These are phyloP conservation scores for Podila epigama DNA, from an alignment of 192 early-diverging fungal species.

Conservation along the genomic window DNA sequence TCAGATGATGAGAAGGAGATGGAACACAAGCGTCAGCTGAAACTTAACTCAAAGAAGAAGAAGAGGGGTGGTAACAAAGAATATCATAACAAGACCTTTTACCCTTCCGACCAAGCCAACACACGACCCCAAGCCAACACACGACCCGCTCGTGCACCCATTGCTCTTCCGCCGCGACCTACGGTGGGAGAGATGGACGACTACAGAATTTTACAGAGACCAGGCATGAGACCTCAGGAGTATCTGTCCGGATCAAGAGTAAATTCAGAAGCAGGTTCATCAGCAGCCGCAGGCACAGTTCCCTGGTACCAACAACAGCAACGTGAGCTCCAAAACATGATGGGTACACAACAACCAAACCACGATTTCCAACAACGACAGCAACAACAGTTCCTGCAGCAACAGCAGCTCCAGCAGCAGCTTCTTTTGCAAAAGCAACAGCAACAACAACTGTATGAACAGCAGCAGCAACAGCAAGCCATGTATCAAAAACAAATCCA, in stretches of 20 bases:
- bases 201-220: constrained; percentile 38
- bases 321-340: constrained; percentile 35
- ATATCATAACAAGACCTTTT: not conserved
- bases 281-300: constrained; percentile 15
- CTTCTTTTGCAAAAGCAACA: constrained; percentile 35
- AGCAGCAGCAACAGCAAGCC: constrained; percentile 34
- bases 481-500: constrained; percentile 43
- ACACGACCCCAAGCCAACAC: not conserved
- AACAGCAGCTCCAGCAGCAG: constrained; percentile 12
- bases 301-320: constrained; percentile 47
- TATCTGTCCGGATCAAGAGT: not conserved
- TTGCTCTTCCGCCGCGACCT: constrained; percentile 30
- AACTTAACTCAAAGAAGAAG: constrained; percentile 55
- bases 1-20: constrained; percentile 94
- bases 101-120: not conserved
- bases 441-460: constrained; percentile 22
- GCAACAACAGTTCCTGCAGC: constrained; percentile 32
- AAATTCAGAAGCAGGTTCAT: not conserved
- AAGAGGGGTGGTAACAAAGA: constrained; percentile 29
- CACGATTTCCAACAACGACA: constrained; percentile 37
- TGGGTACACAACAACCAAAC: constrained; percentile 13
- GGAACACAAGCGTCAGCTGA: constrained; percentile 57
- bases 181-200: constrained; percentile 20
- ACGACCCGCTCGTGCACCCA: constrained; percentile 4
- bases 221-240: constrained; percentile 8